Evolutionary conservation across 768 basidiomycete genomes (phyloP).

Genomic region (Asterophora lycoperdoides): DNA sequence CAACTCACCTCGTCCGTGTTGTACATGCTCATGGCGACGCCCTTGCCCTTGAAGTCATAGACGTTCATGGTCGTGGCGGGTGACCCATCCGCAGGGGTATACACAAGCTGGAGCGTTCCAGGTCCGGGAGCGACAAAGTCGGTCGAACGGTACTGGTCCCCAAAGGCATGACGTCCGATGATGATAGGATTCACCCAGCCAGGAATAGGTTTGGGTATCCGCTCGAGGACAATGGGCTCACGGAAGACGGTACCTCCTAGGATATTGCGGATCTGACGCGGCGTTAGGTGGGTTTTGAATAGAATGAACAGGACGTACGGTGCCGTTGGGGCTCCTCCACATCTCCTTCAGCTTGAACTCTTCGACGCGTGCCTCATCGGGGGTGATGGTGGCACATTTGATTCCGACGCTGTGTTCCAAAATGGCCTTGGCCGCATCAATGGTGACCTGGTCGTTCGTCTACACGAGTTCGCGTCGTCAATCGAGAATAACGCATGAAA

Average conservation of each 20-base stretch:
- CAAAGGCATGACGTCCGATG: constrained; percentile 96
- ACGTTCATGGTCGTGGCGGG: constrained; percentile 69
- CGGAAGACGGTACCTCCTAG: constrained; percentile 98
- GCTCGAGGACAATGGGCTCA: constrained; percentile 90
- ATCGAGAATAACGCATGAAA: not conserved
- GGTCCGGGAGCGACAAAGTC: constrained; percentile 90
- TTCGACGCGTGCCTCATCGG: constrained; percentile 92
- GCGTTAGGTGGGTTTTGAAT: not conserved
- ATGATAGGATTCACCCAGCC: constrained; percentile 97
- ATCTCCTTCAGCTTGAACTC: constrained; percentile 99
- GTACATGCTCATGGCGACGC: constrained; percentile 97
- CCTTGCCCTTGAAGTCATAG: constrained; percentile 89
- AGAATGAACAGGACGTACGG: constrained; percentile 43
- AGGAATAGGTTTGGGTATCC: constrained; percentile 90
- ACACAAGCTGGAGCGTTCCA: constrained; percentile 91
- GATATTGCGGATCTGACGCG: constrained; percentile 84
- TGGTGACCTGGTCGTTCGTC: constrained; percentile 92
- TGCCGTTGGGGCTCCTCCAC: constrained; percentile 98
- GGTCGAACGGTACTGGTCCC: constrained; percentile 96
- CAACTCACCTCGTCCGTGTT: constrained; percentile 83
- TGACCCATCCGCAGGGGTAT: constrained; percentile 77
- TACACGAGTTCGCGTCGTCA: constrained; percentile 23
- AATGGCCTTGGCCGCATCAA: constrained; percentile 93
- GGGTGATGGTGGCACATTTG: constrained; percentile 99
- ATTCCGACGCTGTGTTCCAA: constrained; percentile 93